These are phyloP conservation scores for Lolium perenne DNA, from an alignment of 176 grass and related monocot species.

Conservation along the genomic window DNA sequence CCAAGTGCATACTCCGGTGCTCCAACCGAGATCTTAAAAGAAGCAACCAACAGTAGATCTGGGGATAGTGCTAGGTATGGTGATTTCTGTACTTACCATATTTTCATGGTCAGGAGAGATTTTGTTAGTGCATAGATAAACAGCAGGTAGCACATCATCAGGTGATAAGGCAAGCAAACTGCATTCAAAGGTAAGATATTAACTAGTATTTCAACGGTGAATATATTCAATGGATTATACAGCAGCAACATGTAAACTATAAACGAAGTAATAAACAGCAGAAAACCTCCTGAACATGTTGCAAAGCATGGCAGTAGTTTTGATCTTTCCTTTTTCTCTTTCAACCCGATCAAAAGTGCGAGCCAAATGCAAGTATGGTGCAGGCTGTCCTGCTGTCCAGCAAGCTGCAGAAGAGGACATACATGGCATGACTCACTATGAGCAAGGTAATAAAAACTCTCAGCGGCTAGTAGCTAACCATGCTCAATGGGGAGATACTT, in stretches of 20 bases:
- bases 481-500: slow-evolving; percentile 79
- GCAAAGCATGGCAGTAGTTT: slow-evolving; percentile 79
- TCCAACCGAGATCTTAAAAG: background rate
- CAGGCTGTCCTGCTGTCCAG: slow-evolving; percentile 92
- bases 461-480: slow-evolving; percentile 60
- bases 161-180: slow-evolving; percentile 95
- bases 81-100: slow-evolving; percentile 59
- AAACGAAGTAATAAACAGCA: slow-evolving; percentile 41
- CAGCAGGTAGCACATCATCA: slow-evolving; percentile 90
- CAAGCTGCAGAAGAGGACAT: slow-evolving; percentile 78
- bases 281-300: slow-evolving; percentile 95
- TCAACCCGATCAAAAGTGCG: slow-evolving; percentile 90
- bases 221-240: slow-evolving; percentile 36
- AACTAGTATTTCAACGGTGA: slow-evolving; percentile 32
- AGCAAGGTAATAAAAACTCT: slow-evolving; percentile 51
- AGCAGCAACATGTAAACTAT: slow-evolving; percentile 30
- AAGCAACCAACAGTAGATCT: slow-evolving; percentile 30
- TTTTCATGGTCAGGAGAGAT: slow-evolving; percentile 94
- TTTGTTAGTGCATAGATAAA: slow-evolving; percentile 95
- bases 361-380: slow-evolving; percentile 95
- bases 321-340: slow-evolving; percentile 95
- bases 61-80: background rate
- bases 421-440: slow-evolving; percentile 43
- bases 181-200: slow-evolving; percentile 50
- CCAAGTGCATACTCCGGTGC: background rate